Evolutionary conservation across 371 early-diverging fungal species (phyloP).

Genomic region (Mortierella sp.): DNA sequence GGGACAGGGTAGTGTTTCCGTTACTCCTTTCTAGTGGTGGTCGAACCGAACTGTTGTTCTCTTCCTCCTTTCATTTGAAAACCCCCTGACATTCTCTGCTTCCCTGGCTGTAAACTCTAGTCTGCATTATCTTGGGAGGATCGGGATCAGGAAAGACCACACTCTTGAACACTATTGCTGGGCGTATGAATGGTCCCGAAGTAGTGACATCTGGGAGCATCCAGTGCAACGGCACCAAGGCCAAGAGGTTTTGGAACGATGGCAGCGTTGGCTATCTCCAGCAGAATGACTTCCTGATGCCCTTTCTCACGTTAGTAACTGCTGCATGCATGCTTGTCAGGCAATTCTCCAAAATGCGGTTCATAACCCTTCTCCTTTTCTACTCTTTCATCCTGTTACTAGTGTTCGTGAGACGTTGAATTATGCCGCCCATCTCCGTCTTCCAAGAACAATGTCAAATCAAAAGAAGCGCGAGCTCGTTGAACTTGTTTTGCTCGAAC

Average conservation of each 20-base stretch:
- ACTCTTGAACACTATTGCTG: constrained; percentile 45
- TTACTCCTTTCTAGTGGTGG: too few species aligned
- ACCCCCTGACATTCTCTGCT: too few species aligned
- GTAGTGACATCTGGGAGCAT: constrained; percentile 36
- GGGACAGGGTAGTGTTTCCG: constrained; percentile 49
- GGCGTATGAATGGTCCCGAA: constrained; percentile 43
- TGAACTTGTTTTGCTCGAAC: constrained; percentile 41
- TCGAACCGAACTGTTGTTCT: too few species aligned
- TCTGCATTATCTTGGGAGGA: constrained; percentile 48
- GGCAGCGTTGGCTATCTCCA: constrained; percentile 50
- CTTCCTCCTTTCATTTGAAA: neutral
- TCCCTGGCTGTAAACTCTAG: too few species aligned
- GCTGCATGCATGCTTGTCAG: neutral
- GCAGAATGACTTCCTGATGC: constrained; percentile 45
- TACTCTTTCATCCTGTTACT: constrained; percentile 1
- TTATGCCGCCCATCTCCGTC: constrained; percentile 42
- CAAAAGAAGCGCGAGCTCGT: constrained; percentile 41
- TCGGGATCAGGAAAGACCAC: constrained; percentile 51
- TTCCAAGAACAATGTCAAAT: constrained; percentile 31
- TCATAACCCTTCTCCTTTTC: too few species aligned
- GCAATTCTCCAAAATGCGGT: too few species aligned
- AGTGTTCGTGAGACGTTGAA: constrained; percentile 45
- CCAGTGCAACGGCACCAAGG: constrained; percentile 37
- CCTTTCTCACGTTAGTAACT: constrained; percentile 39
- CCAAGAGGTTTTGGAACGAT: constrained; percentile 50